A percentile compares a stretch with the other conserved stretches of the same genome.
phyloP scores from a whole-genome alignment of 2,329 filamentous ascomycete species.

The Emmonsia crescens region DNA sequence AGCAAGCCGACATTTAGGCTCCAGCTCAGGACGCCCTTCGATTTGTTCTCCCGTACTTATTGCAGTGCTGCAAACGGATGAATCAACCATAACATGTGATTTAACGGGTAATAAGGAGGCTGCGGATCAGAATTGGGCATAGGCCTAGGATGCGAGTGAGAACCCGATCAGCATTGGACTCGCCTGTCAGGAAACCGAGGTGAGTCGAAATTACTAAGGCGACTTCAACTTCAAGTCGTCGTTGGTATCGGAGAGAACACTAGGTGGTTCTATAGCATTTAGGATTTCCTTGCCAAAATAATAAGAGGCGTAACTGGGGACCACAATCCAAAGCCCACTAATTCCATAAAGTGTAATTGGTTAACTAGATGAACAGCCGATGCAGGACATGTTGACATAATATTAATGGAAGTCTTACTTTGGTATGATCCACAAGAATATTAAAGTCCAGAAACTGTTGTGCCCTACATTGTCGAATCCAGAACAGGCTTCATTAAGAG shows the following conservation, averaged over 20 bases:
- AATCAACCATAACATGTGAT: neutral
- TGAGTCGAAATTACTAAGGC: neutral
- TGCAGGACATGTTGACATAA: neutral
- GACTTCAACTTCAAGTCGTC: neutral
- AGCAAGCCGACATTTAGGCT: neutral
- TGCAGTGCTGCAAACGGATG: neutral
- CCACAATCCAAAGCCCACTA: constrained; percentile 54
- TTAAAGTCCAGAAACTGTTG: constrained; percentile 43
- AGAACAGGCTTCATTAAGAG: constrained; percentile 50
- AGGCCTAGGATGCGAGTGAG: neutral
- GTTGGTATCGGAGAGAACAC: neutral
- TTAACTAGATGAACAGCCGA: neutral
- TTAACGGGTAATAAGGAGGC: neutral
- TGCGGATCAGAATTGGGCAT: neutral
- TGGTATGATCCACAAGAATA: constrained; percentile 54
- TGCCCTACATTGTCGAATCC: constrained; percentile 53
- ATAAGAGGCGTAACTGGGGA: constrained; percentile 53
- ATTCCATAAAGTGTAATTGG: constrained; percentile 12
- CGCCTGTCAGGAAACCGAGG: neutral
- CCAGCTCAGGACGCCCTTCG: neutral
- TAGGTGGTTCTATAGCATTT: constrained; percentile 40
- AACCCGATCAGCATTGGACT: neutral
- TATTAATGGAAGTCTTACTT: constrained; percentile 46
- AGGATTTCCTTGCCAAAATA: constrained; percentile 51
- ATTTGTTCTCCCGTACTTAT: neutral